Evolutionary conservation across 2,329 filamentous ascomycete genomes (phyloP).

Genomic region (Alternaria triticina): DNA sequence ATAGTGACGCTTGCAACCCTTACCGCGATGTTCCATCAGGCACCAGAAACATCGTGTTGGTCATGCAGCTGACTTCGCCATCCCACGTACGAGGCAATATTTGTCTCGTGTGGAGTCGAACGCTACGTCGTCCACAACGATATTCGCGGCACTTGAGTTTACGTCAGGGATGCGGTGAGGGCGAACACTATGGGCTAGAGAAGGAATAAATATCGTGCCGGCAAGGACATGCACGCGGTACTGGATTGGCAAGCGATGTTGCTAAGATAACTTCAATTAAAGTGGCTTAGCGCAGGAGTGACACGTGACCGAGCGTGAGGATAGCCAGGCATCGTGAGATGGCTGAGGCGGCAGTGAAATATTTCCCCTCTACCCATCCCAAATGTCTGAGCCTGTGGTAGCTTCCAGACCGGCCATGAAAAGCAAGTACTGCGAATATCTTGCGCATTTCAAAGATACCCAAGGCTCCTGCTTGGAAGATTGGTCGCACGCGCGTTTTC

Average conservation of each 20-base stretch:
- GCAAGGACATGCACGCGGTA: neutral
- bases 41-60: slow-evolving; percentile 3
- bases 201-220: neutral
- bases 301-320: neutral
- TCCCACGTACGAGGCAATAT: neutral
- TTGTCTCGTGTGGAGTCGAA: slow-evolving; percentile 10
- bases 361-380: neutral
- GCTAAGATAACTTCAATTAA: neutral
- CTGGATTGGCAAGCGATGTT: neutral
- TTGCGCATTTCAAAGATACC: neutral
- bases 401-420: neutral
- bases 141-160: neutral
- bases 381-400: neutral
- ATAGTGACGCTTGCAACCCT: slow-evolving; percentile 4
- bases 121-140: neutral
- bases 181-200: neutral
- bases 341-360: neutral
- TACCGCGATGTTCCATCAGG: slow-evolving; percentile 6
- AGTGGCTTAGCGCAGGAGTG: neutral
- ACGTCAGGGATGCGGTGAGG: slow-evolving; percentile 11
- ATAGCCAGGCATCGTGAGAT: neutral
- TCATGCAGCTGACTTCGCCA: slow-evolving; percentile 6
- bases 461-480: neutral
- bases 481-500: neutral
- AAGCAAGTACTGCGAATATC: neutral